Conservation (phyloP, 352 stramenopile genomes). For the Pilasporangium apinafurcum region DNA sequence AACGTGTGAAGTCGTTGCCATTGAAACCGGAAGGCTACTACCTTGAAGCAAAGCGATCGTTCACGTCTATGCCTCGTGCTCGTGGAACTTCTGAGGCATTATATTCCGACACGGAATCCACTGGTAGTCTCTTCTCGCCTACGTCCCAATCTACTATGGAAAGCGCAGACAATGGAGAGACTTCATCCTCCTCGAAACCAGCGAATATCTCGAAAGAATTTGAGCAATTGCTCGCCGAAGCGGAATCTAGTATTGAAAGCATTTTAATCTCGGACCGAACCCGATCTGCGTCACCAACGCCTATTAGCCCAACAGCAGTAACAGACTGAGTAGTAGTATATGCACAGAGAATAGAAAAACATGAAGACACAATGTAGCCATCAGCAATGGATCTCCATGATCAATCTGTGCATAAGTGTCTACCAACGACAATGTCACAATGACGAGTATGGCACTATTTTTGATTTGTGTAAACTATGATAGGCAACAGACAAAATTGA, state of each 20-base stretch:
- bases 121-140: conserved; percentile 1
- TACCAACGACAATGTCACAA: too few species aligned
- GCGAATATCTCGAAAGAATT: conserved; percentile 59
- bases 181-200: conserved; percentile 17
- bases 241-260: conserved; percentile 66
- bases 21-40: conserved; percentile 82
- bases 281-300: too few species aligned
- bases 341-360: neutral
- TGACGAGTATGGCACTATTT: too few species aligned
- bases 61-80: conserved; percentile 13
- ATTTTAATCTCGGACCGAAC: conserved; percentile 6
- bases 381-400: too few species aligned
- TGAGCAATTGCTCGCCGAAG: conserved; percentile 58
- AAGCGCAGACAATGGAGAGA: conserved; percentile 7
- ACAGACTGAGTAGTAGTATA: neutral
- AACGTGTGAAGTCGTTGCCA: conserved; percentile 63
- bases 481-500: too few species aligned
- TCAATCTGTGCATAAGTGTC: too few species aligned
- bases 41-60: conserved; percentile 54
- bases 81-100: conserved; percentile 25
- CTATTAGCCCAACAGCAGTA: neutral
- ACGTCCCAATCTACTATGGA: conserved; percentile 1
- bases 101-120: conserved; percentile 36
- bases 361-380: too few species aligned
- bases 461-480: too few species aligned